Percentiles rank a stretch among this genome's conserved stretches.
Evolutionary conservation across 176 grass and related monocot species (phyloP).

Genomic region (Lolium perenne): DNA sequence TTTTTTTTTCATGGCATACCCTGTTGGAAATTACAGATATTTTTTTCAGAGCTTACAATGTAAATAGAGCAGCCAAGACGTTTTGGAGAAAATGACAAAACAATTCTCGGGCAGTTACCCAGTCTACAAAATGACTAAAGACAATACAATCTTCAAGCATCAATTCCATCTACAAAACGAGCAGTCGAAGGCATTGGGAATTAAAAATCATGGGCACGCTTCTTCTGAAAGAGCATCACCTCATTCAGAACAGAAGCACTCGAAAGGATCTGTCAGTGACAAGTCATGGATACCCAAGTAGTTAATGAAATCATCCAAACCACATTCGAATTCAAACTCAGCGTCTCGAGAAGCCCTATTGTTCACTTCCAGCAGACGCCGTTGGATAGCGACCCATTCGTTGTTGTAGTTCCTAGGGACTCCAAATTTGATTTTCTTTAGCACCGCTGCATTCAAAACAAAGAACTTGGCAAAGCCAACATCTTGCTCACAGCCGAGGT

Average conservation of each 20-base stretch:
- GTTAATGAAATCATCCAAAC: constrained; percentile 5
- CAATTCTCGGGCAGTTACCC: background rate
- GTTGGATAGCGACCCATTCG: background rate
- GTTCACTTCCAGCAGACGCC: background rate
- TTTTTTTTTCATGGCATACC: background rate
- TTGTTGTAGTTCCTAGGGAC: background rate
- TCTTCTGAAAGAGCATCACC: constrained; percentile 1
- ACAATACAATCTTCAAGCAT: too few species aligned
- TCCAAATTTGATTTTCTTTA: constrained; percentile 9
- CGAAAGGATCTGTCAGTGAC: background rate
- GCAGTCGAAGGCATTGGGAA: background rate
- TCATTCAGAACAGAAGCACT: background rate
- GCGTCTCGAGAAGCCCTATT: constrained; percentile 1
- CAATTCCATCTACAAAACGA: background rate
- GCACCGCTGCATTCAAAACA: background rate
- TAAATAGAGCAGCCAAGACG: background rate
- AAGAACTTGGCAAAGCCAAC: constrained; percentile 20
- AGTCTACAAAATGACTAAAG: background rate
- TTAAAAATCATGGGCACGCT: background rate
- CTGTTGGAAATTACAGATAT: background rate
- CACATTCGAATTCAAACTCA: constrained; percentile 3
- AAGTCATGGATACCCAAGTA: background rate
- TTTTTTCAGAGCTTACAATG: background rate
- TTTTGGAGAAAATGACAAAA: background rate
- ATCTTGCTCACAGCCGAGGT: background rate